These are phyloP conservation scores for Sordaria brevicollis DNA, from an alignment of 495 filamentous ascomycete genomes.

Conservation along the genomic window DNA sequence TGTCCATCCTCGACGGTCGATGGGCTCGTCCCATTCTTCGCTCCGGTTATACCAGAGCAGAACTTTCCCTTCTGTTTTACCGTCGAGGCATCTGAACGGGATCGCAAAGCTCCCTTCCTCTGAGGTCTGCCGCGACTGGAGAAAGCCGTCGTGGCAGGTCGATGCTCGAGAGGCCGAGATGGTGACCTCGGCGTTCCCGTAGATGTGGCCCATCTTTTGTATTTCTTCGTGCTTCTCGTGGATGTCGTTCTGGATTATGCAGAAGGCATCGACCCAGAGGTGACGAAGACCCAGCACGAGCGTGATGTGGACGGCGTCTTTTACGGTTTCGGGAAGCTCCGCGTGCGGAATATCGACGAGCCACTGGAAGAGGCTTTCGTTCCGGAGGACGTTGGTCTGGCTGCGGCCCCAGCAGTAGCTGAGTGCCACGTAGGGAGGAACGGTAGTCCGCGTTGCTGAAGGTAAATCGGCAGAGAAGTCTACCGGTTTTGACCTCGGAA, in stretches of 20 bases:
- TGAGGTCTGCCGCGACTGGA: not conserved
- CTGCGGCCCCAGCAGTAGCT: not conserved
- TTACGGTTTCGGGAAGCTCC: not conserved
- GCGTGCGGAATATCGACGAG: not conserved
- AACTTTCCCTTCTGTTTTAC: not conserved
- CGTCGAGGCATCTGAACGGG: not conserved
- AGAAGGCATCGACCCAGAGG: not conserved
- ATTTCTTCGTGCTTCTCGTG: not conserved
- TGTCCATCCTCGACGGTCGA: not conserved
- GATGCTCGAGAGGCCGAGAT: not conserved
- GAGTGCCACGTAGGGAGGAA: not conserved
- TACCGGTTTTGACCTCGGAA: not conserved
- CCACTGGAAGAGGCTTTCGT: not conserved
- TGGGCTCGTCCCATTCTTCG: not conserved
- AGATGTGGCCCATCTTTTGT: not conserved
- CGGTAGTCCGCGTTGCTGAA: not conserved
- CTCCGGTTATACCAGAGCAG: not conserved
- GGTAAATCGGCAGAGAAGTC: not conserved
- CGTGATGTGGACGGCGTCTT: not conserved
- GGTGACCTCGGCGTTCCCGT: not conserved
- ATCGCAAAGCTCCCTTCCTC: not conserved
- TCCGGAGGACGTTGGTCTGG: not conserved
- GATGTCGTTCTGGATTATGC: slow-evolving; percentile 1
- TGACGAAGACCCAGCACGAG: not conserved
- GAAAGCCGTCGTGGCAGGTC: not conserved